Percentiles rank a stretch among this genome's conserved stretches.
phyloP scores from a whole-genome alignment of 106 monocot genomes.

The Apostasia shenzhenica region DNA sequence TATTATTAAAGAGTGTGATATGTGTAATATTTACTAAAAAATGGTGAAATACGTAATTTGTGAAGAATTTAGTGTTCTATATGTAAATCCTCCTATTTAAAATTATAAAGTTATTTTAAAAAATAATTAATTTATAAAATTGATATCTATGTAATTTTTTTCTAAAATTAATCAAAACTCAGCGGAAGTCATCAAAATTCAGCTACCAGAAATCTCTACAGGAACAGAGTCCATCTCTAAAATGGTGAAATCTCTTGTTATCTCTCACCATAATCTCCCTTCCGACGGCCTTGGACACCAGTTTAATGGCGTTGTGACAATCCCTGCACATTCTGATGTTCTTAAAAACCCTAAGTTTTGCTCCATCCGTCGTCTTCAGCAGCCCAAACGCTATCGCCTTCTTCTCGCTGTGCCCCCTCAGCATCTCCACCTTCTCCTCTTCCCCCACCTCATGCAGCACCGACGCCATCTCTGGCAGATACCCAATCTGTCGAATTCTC shows the following conservation, averaged over 20 bases:
- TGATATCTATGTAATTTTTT: too few species aligned
- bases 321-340: conserved; percentile 57
- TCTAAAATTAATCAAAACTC: too few species aligned
- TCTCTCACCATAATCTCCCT: conserved; percentile 54
- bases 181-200: too few species aligned
- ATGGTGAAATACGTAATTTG: too few species aligned
- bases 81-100: too few species aligned
- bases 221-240: conserved; percentile 40
- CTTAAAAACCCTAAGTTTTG: conserved; percentile 35
- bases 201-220: conserved; percentile 50
- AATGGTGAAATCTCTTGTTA: conserved; percentile 58
- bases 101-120: too few species aligned
- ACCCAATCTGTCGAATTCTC: conserved; percentile 41
- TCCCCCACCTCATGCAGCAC: conserved; percentile 49
- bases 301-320: conserved; percentile 49
- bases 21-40: too few species aligned
- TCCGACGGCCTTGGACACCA: conserved; percentile 25
- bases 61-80: too few species aligned
- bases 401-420: conserved; percentile 61
- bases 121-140: too few species aligned
- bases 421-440: conserved; percentile 41
- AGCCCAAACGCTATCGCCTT: conserved; percentile 46
- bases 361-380: conserved; percentile 14
- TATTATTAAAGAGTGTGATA: too few species aligned
- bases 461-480: conserved; percentile 35